Conservation (phyloP, 2,329 filamentous ascomycete species). For the Penicillium sp. region DNA sequence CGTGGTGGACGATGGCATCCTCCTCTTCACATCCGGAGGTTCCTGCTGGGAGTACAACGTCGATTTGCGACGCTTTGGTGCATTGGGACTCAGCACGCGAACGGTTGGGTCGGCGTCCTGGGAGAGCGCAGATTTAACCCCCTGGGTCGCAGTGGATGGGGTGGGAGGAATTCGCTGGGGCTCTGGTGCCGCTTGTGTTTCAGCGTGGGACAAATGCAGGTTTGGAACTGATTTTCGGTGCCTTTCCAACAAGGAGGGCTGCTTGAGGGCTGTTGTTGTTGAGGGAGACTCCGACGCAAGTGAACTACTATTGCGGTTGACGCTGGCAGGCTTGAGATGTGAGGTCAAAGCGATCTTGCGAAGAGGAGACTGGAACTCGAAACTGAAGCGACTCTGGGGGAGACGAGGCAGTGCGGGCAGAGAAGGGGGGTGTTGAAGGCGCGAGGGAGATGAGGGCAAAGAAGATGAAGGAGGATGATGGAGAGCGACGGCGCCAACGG, state of each 20-base stretch:
- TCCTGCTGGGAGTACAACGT: constrained; percentile 29
- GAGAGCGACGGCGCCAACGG: constrained; percentile 35
- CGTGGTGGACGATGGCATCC: constrained; percentile 39
- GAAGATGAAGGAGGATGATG: constrained; percentile 4
- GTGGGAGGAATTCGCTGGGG: constrained; percentile 23
- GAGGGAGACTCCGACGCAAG: constrained; percentile 57
- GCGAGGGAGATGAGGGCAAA: constrained; percentile 20
- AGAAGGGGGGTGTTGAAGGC: constrained; percentile 14
- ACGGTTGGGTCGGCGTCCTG: constrained; percentile 33
- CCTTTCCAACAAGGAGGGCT: constrained; percentile 42
- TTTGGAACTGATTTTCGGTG: constrained; percentile 36
- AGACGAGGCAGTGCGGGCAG: constrained; percentile 21
- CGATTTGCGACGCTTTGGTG: constrained; percentile 34
- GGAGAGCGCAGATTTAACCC: constrained; percentile 24
- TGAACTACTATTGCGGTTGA: constrained; percentile 53
- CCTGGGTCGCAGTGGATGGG: constrained; percentile 19
- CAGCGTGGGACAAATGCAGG: constrained; percentile 27
- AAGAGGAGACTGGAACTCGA: constrained; percentile 29
- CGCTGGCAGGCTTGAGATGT: constrained; percentile 24
- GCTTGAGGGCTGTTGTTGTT: constrained; percentile 46
- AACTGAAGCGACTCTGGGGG: constrained; percentile 31
- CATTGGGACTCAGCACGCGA: constrained; percentile 34
- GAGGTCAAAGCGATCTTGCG: constrained; percentile 29
- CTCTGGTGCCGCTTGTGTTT: constrained; percentile 26
- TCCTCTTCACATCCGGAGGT: constrained; percentile 37